A percentile compares a stretch with the other conserved stretches of the same genome.
Evolutionary conservation across 2,329 filamentous ascomycete species (phyloP).

Genomic region (Stagonosporopsis rhizophila): DNA sequence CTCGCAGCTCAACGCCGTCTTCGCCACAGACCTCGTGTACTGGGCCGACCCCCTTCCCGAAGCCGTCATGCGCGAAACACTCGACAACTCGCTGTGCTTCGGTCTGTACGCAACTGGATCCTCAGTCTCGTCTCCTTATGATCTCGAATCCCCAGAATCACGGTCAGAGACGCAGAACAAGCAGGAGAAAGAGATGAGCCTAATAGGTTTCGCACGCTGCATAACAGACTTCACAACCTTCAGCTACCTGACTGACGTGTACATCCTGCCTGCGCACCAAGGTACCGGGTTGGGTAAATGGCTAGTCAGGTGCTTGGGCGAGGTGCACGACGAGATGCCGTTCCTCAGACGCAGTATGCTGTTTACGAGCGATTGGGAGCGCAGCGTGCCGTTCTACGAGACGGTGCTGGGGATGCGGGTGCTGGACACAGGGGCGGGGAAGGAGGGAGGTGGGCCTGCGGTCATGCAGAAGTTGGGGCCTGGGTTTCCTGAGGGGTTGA

Average conservation of each 20-base stretch:
- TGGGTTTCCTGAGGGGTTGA: slow-evolving; percentile 1
- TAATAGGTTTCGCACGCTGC: slow-evolving; percentile 16
- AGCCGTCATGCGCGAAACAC: slow-evolving; percentile 9
- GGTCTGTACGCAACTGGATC: slow-evolving; percentile 8
- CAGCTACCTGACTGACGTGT: slow-evolving; percentile 21
- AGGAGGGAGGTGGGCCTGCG: slow-evolving; percentile 1
- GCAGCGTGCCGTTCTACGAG: slow-evolving; percentile 22
- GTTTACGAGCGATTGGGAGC: slow-evolving; percentile 18
- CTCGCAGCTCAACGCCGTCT: slow-evolving; percentile 11
- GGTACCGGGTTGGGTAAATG: slow-evolving; percentile 17
- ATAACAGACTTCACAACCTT: slow-evolving; percentile 21
- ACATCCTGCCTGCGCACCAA: slow-evolving; percentile 9
- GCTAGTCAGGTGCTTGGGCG: slow-evolving; percentile 15
- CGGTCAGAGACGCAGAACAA: too few species aligned
- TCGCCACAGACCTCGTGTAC: slow-evolving; percentile 18
- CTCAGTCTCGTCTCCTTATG: too few species aligned
- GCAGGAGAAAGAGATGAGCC: too few species aligned
- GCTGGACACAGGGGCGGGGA: neutral
- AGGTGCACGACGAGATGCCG: slow-evolving; percentile 18
- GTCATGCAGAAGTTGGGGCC: slow-evolving; percentile 17
- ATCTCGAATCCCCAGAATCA: neutral
- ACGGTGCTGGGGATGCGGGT: slow-evolving; percentile 15
- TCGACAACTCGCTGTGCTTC: slow-evolving; percentile 18
- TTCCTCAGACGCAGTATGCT: slow-evolving; percentile 17
- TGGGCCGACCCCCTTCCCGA: slow-evolving; percentile 15